These are phyloP conservation scores for Pholiota molesta DNA, from an alignment of 768 basidiomycete species.

Conservation along the genomic window DNA sequence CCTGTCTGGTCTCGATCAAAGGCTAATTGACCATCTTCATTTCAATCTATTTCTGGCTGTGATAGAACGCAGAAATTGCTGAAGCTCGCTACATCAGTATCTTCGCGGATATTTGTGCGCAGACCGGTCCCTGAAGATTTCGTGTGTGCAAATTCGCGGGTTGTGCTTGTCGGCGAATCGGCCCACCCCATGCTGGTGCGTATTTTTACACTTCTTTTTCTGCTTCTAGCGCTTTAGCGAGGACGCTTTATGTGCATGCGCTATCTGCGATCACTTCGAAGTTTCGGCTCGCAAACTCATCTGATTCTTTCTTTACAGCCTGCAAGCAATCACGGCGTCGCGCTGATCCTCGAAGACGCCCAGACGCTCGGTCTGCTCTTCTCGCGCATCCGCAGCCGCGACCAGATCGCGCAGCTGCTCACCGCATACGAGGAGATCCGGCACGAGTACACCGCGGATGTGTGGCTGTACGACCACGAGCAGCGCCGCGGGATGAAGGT, in stretches of 20 bases:
- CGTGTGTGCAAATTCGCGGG: conserved; percentile 44
- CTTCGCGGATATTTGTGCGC: conserved; percentile 27
- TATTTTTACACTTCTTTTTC: neutral
- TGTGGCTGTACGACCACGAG: conserved; percentile 16
- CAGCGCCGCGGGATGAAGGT: conserved; percentile 17
- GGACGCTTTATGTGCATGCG: no score
- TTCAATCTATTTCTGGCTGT: neutral
- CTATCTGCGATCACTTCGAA: no score
- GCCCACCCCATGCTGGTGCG: conserved; percentile 54
- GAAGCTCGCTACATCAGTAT: conserved; percentile 29
- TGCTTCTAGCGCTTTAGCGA: no score
- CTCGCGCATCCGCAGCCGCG: conserved; percentile 44
- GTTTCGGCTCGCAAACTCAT: neutral
- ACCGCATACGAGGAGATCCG: conserved; percentile 60
- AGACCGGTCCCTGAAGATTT: conserved; percentile 44
- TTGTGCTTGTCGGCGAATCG: conserved; percentile 61
- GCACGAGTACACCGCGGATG: conserved; percentile 35
- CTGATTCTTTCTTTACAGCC: conserved; percentile 37
- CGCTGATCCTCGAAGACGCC: conserved; percentile 61
- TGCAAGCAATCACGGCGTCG: conserved; percentile 50
- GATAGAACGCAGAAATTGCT: conserved; percentile 38
- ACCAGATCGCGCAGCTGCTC: conserved; percentile 38
- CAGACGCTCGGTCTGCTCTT: conserved; percentile 60
- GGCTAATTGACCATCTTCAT: neutral
- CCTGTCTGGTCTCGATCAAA: neutral